Base-by-base conservation (phyloP, 2,329 filamentous ascomycete species). In the Hypoxylon sp. region DNA sequence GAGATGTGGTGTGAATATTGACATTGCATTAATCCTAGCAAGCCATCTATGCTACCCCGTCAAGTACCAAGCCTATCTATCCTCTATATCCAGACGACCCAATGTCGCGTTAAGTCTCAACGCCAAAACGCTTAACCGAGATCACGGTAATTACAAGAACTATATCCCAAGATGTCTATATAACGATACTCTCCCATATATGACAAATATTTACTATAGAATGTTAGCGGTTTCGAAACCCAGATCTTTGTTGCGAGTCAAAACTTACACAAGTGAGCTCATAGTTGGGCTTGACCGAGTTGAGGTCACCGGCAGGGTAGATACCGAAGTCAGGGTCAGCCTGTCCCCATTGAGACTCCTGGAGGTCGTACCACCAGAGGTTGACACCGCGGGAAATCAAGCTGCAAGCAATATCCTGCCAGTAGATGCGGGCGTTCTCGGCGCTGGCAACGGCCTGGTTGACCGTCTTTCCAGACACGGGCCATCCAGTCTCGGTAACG, bases 401-500 rank as follows among this genome's bases (percentile, higher is more conserved):
- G 50, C 55, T 69, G 75, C 77, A 79, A 32, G 75, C 77, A 47
- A 79, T 75, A 19, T 78, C 71, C 68, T 78, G 65, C 76, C 76
- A 79, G 75, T 78, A 79, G 59, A 57, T 71, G 42, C 74, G 72
- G 59, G 86, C 84, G 68, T 88, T 88, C 11, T 79, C 78, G 24
- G 82, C 75, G 47, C 75, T 82, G 31, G 87, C 75, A 17, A 86
- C 80, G 55, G 85, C 85, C 62, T 79, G 70, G 58, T 81, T 82
- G 63, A 79, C 76, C 32, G 79, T 82, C 19, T 80, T 72, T 31
- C 87, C 87, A 19, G 76, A 74, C n/a, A 83, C 80, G 39, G 87
- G 87, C 86, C 86, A 89, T 61, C 86, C 87, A 19, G 85, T 87
- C 80, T 88, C 86, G 7, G 84, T 86, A 46, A 87, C 77, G 75